These are phyloP conservation scores for Sphagnum tenellum DNA, from an alignment of 225 moss, liverwort and hornwort species.

Conservation along the genomic window DNA sequence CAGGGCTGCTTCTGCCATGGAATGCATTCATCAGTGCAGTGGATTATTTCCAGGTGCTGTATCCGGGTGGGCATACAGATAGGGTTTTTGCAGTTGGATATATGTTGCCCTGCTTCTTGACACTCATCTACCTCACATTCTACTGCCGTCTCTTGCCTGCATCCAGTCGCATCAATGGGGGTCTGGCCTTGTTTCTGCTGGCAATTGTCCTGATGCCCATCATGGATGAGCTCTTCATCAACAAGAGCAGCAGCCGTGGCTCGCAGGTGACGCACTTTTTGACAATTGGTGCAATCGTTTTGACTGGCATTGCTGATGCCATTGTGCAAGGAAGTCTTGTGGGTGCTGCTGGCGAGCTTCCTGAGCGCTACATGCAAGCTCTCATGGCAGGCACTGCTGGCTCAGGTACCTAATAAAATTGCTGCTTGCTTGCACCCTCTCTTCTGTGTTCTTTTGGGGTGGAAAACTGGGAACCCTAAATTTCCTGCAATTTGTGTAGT, in stretches of 20 bases:
- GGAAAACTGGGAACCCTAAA: too few species aligned
- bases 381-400: slow-evolving; percentile 72
- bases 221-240: slow-evolving; percentile 56
- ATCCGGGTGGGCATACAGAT: slow-evolving; percentile 57
- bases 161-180: slow-evolving; percentile 41
- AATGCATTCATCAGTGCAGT: slow-evolving; percentile 75
- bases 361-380: slow-evolving; percentile 86
- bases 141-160: slow-evolving; percentile 52
- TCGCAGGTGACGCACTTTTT: slow-evolving; percentile 32
- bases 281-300: slow-evolving; percentile 35
- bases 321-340: slow-evolving; percentile 70
- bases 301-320: slow-evolving; percentile 56
- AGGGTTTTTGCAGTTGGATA: slow-evolving; percentile 76
- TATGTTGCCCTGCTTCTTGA: slow-evolving; percentile 48
- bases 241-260: slow-evolving; percentile 36
- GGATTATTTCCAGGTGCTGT: slow-evolving; percentile 71
- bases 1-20: slow-evolving; percentile 67
- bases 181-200: slow-evolving; percentile 36
- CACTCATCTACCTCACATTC: slow-evolving; percentile 37
- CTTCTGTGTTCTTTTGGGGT: too few species aligned
- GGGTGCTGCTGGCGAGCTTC: slow-evolving; percentile 74
- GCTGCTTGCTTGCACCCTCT: too few species aligned
- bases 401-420: slow-evolving; percentile 25
- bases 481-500: too few species aligned
- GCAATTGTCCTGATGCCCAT: slow-evolving; percentile 46